Evolutionary conservation across 345 rosid species (phyloP), one percentile per base, ranked within the genome.

Genomic region (Zanthoxylum bungeanum): DNA sequence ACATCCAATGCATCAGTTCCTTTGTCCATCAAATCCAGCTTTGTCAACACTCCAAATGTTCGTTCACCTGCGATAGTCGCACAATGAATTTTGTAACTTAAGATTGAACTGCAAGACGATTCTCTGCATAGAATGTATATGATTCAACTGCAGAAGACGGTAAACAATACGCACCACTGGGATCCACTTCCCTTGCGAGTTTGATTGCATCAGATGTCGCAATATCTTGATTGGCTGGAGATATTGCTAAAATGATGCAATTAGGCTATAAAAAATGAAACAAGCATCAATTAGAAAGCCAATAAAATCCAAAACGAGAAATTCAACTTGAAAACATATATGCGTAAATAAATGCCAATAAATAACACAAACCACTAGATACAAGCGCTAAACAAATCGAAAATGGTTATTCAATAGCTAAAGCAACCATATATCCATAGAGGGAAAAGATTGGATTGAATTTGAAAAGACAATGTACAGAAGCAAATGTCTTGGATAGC

Each of bases 141-240:
- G n/a, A 33, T 10, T 36, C 31, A 63, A 53, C 34, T 4, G 27
- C 30, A 16, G 11, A 51, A 16, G 68, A 68, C 36, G 73, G 21
- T 63, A 40, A 52, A 59, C 31, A 72, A 53, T 51, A 25, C 72
- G 76, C 70, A 92, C 98, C 98, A 57, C 89, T 19, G 59, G 98
- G 95, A 84, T 94, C 98, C 46, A 92, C 98, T 81, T 92, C 98
- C 74, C 92, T 83, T 0, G 96, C 82, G 46, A 92, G 91, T 74
- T 90, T 92, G 70, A 94, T 94, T 37, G 98, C 98, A 85, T 94
- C 98, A 0, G 98, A 94, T 14, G 98, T 92, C 4, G 98, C 98
- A 22, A 94, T 89, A 75, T 94, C 98, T 79, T 94, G 97, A 79
- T 94, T 94, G 34, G 98, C 98, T 50, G 98, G 98, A 66, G 98